Evolutionary conservation across 768 basidiomycete genomes (phyloP).

Genomic region (Lentinula detonsa): DNA sequence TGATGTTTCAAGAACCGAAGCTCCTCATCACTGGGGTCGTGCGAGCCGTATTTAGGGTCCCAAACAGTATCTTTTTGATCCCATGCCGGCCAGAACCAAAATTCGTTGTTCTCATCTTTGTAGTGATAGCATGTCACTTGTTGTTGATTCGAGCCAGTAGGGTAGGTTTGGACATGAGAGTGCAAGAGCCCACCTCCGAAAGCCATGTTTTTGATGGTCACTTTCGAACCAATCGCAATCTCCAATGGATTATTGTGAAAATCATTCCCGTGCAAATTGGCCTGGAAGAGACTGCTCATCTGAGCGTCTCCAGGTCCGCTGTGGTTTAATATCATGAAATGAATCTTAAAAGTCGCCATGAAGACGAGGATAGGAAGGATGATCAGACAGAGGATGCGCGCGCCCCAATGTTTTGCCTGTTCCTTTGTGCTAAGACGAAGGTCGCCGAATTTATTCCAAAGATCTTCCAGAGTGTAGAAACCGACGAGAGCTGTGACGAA

Average conservation of each 20-base stretch:
- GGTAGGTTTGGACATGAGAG: slow-evolving; percentile 95
- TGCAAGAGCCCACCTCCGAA: slow-evolving; percentile 96
- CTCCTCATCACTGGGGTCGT: slow-evolving; percentile 58
- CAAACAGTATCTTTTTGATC: slow-evolving; percentile 32
- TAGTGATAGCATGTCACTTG: slow-evolving; percentile 99
- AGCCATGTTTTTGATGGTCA: slow-evolving; percentile 96
- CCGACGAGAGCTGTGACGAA: slow-evolving; percentile 96
- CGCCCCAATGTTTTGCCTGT: slow-evolving; percentile 88
- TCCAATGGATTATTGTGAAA: slow-evolving; percentile 87
- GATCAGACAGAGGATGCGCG: slow-evolving; percentile 81
- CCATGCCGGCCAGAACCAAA: slow-evolving; percentile 79
- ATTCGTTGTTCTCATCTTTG: slow-evolving; percentile 97
- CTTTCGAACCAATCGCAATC: slow-evolving; percentile 81
- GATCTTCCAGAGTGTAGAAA: slow-evolving; percentile 93
- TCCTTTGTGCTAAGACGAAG: slow-evolving; percentile 83
- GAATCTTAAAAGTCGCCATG: slow-evolving; percentile 91
- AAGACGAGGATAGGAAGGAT: slow-evolving; percentile 88
- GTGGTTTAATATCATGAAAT: slow-evolving; percentile 91
- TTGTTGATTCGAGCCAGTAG: slow-evolving; percentile 87
- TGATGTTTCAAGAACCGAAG: slow-evolving; percentile 71
- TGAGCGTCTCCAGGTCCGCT: slow-evolving; percentile 96
- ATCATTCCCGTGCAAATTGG: slow-evolving; percentile 91
- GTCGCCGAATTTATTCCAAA: slow-evolving; percentile 99
- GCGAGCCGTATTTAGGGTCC: slow-evolving; percentile 23
- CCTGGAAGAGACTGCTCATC: slow-evolving; percentile 98